Evolutionary conservation across 371 early-diverging fungal genomes (phyloP).

Genomic region (Actinomortierella wolfii): DNA sequence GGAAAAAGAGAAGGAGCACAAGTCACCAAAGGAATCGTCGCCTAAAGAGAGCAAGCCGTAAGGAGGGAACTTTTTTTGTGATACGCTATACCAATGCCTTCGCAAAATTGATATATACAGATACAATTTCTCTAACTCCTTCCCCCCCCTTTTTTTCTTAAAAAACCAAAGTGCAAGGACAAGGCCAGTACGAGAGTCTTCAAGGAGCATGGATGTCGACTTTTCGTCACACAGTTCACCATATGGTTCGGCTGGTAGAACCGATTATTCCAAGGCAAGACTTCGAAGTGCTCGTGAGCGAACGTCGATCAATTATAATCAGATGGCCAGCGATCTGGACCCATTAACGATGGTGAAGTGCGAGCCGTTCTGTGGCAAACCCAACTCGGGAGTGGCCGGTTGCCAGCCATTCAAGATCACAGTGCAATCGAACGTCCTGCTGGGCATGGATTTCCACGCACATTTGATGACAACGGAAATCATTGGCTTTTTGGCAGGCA

Average conservation of each 20-base stretch:
- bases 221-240: conserved; percentile 16
- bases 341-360: conserved; percentile 86
- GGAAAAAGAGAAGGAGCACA: conserved; percentile 21
- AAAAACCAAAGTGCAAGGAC: conserved; percentile 14
- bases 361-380: conserved; percentile 72
- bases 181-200: conserved; percentile 21
- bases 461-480: conserved; percentile 86
- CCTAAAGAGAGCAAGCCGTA: neutral
- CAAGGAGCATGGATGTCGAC: conserved; percentile 4
- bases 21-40: conserved; percentile 13
- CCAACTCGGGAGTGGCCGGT: conserved; percentile 67
- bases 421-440: conserved; percentile 76
- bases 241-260: conserved; percentile 48
- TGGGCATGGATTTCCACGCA: conserved; percentile 89
- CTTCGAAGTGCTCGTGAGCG: conserved; percentile 44
- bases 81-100: too few species aligned
- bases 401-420: conserved; percentile 78
- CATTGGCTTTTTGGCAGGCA: conserved; percentile 86
- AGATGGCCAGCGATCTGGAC: conserved; percentile 56
- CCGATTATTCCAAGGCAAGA: conserved; percentile 53
- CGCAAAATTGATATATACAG: too few species aligned
- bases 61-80: too few species aligned
- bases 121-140: too few species aligned
- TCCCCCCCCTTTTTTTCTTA: neutral
- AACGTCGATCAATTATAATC: conserved; percentile 32